Evolutionary conservation across 441 rosid genomes (phyloP), one percentile per base, ranked within the genome.

Genomic region (Cnidoscolus chayamansa): DNA sequence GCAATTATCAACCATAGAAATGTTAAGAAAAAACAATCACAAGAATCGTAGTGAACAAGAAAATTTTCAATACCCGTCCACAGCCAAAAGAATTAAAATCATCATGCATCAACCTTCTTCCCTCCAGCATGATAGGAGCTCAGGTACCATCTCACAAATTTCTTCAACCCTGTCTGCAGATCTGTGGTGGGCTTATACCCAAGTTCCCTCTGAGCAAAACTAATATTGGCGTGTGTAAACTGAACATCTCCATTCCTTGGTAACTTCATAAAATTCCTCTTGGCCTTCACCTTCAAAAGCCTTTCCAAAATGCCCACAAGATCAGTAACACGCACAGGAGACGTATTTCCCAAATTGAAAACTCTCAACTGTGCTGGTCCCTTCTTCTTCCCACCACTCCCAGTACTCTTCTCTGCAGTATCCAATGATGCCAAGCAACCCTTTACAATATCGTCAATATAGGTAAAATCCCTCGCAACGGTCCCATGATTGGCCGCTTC

Each of bases 401-500:
- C 99, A 0, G 97, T 95, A 80, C 99, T 95, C 88, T 90, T 93
- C 85, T 85, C 84, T 0, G 99, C 92, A 30, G 99, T 95, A 76
- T 95, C 98, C 76, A 95, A 77, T n/a, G 99, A 81, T 1, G 84
- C 97, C 74, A 95, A 79, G 72, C 98, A 95, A 7, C 99, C 99
- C 80, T 89, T 90, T 57, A 93, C 99, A 53, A 95, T 95, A 79
- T 95, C 99, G 73, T 95, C 99, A 51, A 95, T 87, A 85, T 91
- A 95, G 60, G 99, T 95, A 65, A 95, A 95, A 79, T 95, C 99
- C 76, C 99, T 82, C 48, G 99, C 98, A 67, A 95, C 99, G 0
- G 94, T 83, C 6, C 94, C 93, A 56, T 86, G 96, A 78, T 86
- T 80, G 30, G 91, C 80, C 0, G 86, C 88, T 78, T 93, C 99